Evolutionary conservation across 1,284 basidiomycete species (phyloP).

Genomic region (Coniferiporia sulphurascens): DNA sequence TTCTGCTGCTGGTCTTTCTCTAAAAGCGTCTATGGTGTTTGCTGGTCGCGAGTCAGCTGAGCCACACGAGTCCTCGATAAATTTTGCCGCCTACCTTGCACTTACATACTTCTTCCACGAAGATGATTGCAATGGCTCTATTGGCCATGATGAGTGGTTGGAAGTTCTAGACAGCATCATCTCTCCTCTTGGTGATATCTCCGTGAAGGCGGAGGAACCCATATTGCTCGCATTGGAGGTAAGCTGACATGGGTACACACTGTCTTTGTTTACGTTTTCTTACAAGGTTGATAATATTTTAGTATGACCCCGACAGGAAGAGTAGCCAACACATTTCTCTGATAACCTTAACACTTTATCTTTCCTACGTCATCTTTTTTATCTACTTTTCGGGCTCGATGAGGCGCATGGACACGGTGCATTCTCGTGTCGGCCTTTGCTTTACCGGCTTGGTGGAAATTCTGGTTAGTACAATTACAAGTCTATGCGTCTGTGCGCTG

Average conservation of each 20-base stretch:
- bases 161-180: conserved; percentile 49
- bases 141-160: conserved; percentile 61
- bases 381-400: conserved; percentile 77
- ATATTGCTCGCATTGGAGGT: conserved; percentile 70
- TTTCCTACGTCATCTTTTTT: conserved; percentile 78
- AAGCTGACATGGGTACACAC: conserved; percentile 19
- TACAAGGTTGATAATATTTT: conserved; percentile 19
- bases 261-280: not conserved
- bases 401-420: conserved; percentile 77
- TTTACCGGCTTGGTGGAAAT: conserved; percentile 93
- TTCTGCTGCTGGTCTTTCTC: conserved; percentile 52
- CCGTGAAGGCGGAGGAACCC: conserved; percentile 51
- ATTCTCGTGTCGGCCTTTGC: conserved; percentile 87
- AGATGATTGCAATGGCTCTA: conserved; percentile 57
- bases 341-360: conserved; percentile 68
- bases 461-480: conserved; percentile 87
- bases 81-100: conserved; percentile 65
- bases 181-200: conserved; percentile 38
- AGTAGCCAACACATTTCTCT: conserved; percentile 40
- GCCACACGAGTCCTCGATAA: conserved; percentile 43
- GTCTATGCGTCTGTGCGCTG: conserved; percentile 85
- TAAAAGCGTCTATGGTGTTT: conserved; percentile 70
- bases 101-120: conserved; percentile 77
- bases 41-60: conserved; percentile 61
- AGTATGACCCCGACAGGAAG: conserved; percentile 28